phyloP scores from a whole-genome alignment of 768 basidiomycete genomes.

The Naganishia friedmannii region DNA sequence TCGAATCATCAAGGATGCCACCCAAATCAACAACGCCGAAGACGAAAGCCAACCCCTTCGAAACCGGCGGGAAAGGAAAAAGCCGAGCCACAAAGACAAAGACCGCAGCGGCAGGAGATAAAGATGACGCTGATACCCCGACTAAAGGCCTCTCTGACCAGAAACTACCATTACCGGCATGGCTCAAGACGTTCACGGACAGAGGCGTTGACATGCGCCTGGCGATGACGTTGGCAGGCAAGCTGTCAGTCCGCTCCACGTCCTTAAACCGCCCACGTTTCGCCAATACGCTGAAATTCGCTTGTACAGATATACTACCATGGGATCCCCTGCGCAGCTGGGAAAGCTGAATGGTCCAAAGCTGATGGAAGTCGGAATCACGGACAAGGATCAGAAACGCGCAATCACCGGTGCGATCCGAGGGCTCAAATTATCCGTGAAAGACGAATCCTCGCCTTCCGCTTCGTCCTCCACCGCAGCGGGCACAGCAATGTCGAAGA shows the following conservation, averaged over 20 bases:
- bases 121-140: neutral
- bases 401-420: constrained; percentile 43
- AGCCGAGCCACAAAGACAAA: neutral
- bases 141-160: constrained; percentile 12
- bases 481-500: constrained; percentile 30
- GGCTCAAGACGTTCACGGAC: constrained; percentile 44
- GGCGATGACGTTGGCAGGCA: constrained; percentile 48
- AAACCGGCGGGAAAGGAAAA: neutral
- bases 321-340: neutral
- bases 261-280: neutral
- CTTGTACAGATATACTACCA: constrained; percentile 17
- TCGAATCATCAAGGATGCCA: neutral
- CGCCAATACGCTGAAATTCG: neutral
- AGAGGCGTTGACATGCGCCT: constrained; percentile 50
- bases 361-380: constrained; percentile 30
- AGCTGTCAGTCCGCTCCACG: constrained; percentile 40
- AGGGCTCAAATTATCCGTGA: constrained; percentile 34
- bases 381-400: constrained; percentile 46
- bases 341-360: constrained; percentile 26
- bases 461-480: constrained; percentile 14
- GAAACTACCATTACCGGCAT: constrained; percentile 43
- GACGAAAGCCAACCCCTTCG: neutral
- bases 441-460: neutral
- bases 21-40: neutral
- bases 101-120: neutral